A percentile compares a stretch with the other conserved stretches of the same genome.
Conservation (phyloP, 495 filamentous ascomycete species). For the Apodospora peruviana region DNA sequence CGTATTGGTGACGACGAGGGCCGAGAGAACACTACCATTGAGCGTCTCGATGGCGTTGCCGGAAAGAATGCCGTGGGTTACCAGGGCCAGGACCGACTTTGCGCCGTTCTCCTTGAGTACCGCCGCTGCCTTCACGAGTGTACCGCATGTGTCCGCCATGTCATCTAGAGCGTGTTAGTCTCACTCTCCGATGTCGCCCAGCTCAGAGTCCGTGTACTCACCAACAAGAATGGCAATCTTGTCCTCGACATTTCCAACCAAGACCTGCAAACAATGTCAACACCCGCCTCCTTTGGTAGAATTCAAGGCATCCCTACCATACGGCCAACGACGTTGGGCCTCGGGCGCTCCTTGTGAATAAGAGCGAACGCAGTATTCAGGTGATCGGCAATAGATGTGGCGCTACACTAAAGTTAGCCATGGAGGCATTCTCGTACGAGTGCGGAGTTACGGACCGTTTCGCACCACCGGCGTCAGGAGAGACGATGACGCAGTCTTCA, state of each 20-base stretch:
- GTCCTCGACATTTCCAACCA: constrained; percentile 69
- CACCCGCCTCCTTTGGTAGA: constrained; percentile 38
- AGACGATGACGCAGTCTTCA: constrained; percentile 87
- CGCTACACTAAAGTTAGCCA: constrained; percentile 38
- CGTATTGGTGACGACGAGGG: constrained; percentile 94
- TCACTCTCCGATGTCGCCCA: not conserved
- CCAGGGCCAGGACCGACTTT: constrained; percentile 82
- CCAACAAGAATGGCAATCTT: constrained; percentile 50
- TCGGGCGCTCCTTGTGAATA: constrained; percentile 95
- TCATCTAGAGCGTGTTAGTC: constrained; percentile 39
- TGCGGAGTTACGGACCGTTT: constrained; percentile 65
- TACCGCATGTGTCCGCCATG: constrained; percentile 95
- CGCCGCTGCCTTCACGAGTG: constrained; percentile 85
- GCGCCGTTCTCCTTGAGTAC: constrained; percentile 89
- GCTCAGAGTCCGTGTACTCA: constrained; percentile 7
- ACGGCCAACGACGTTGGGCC: constrained; percentile 90
- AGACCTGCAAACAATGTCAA: constrained; percentile 47
- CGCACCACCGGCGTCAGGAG: constrained; percentile 92
- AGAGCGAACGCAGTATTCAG: constrained; percentile 94
- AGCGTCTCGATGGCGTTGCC: constrained; percentile 87
- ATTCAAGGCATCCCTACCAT: constrained; percentile 80
- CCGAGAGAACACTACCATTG: constrained; percentile 72
- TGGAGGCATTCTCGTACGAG: not conserved
- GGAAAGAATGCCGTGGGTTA: constrained; percentile 91
- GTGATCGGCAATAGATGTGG: constrained; percentile 92